phyloP scores from a whole-genome alignment of 129 eudicot genomes.

The Saussurea involucrata region DNA sequence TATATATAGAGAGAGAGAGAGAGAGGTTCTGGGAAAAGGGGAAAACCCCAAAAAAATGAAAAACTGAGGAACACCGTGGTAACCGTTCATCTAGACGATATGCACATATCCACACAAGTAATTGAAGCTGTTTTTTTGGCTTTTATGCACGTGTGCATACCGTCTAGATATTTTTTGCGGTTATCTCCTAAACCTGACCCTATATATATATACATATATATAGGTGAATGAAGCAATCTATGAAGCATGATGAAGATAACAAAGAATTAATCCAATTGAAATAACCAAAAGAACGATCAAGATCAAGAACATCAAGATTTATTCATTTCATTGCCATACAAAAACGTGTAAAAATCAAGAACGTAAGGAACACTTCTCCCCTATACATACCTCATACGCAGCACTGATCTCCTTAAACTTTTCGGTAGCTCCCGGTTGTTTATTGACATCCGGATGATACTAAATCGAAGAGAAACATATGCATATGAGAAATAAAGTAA shows the following conservation, averaged over 20 bases:
- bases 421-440: conserved; percentile 97
- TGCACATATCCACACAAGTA: too few species aligned
- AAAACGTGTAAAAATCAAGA: background rate
- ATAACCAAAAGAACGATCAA: background rate
- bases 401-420: conserved; percentile 97
- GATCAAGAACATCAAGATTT: background rate
- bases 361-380: background rate
- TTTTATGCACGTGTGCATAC: too few species aligned
- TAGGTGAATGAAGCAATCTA: background rate
- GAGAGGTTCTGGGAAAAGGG: too few species aligned
- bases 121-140: too few species aligned
- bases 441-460: conserved; percentile 99
- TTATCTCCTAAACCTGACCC: background rate
- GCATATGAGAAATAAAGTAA: conserved; percentile 19
- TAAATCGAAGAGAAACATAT: conserved; percentile 24
- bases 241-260: background rate
- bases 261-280: background rate
- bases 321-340: background rate
- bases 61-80: too few species aligned
- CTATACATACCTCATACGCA: conserved; percentile 85
- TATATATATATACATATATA: too few species aligned
- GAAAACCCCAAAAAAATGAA: too few species aligned
- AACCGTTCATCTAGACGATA: too few species aligned
- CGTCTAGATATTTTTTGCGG: too few species aligned
- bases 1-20: too few species aligned